Evolutionary conservation across 257 asterid species (phyloP), one percentile per base, ranked within the genome.

Genomic region (Solanum pimpinellifolium): DNA sequence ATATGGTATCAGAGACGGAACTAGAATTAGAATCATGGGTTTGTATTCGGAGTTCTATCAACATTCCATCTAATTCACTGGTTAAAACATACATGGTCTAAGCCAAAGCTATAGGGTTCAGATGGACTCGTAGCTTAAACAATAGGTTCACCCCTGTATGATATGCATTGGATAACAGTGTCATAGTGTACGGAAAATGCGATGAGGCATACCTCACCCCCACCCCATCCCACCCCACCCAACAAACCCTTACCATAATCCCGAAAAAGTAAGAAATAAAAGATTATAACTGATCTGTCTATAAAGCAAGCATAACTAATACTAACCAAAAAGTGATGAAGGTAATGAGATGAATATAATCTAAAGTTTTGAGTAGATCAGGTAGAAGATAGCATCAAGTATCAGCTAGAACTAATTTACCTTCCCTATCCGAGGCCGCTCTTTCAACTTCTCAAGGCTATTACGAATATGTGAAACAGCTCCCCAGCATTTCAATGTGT

Each of bases 341-440:
- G 13, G 70, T 49, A 9, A 81, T 31, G 44, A 3, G 85, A 81
- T 31, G 49, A 62, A 3, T 18, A 49, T 2, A 29, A 81, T 18
- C 29, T 31, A 31, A 81, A 0, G 39, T 10, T 46, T 7, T 49
- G 44, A 49, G 21, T 49, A 47, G 21, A 46, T 78, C 41, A 78
- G 39, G 41, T 27, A 80, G 29, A 49, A 47, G 27, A 47, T 11
- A 31, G 31, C 69, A 20, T 16, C 44, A 80, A 18, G 69, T 49
- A 29, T 81, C 69, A 49, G 46, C 31, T 81, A 49, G 21, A 81
- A 31, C 20, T 10, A 74, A 47, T 46, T 86, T 87, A 90, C 91
- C 98, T 97, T 97, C 86, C 99, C 99, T 76, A 95, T 95, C 76
- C 99, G 95, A 73, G 99, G 99, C 47, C 99, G 94, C 90, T 97